Evolutionary conservation across 139 green algal species (phyloP).

Genomic region (Trebouxia sp.): DNA sequence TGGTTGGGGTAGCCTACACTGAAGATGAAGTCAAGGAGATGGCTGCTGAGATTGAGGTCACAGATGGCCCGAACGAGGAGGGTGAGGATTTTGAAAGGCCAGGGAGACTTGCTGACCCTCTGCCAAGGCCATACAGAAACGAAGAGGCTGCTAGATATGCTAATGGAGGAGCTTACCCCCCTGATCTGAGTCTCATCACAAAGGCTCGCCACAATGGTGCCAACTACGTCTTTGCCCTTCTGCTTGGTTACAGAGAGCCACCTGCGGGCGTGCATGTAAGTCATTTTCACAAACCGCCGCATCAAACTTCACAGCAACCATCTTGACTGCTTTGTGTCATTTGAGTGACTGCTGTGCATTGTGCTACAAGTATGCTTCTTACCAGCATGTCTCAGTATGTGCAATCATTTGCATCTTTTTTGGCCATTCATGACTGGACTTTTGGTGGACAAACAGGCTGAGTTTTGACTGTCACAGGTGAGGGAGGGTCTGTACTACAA

Average conservation of each 20-base stretch:
- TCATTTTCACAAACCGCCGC: not conserved
- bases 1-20: slow-evolving; percentile 96
- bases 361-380: no score
- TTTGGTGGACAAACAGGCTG: not conserved
- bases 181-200: slow-evolving; percentile 95
- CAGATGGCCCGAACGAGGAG: slow-evolving; percentile 97
- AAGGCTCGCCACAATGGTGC: slow-evolving; percentile 95
- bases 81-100: slow-evolving; percentile 95
- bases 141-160: slow-evolving; percentile 91
- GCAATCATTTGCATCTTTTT: no score
- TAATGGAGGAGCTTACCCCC: slow-evolving; percentile 99
- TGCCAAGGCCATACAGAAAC: slow-evolving; percentile 91
- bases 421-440: no score
- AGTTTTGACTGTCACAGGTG: slow-evolving; percentile 67
- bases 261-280: slow-evolving; percentile 88
- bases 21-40: slow-evolving; percentile 98
- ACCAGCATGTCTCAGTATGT: not conserved
- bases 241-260: slow-evolving; percentile 97
- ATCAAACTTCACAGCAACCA: not conserved
- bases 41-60: slow-evolving; percentile 75
- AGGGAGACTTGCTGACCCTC: slow-evolving; percentile 86
- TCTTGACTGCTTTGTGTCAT: not conserved
- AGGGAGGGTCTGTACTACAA: slow-evolving; percentile 99
- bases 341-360: not conserved
- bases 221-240: slow-evolving; percentile 98